Evolutionary conservation across 2,329 filamentous ascomycete genomes (phyloP).

Genomic region (Lecanicillium sp.): DNA sequence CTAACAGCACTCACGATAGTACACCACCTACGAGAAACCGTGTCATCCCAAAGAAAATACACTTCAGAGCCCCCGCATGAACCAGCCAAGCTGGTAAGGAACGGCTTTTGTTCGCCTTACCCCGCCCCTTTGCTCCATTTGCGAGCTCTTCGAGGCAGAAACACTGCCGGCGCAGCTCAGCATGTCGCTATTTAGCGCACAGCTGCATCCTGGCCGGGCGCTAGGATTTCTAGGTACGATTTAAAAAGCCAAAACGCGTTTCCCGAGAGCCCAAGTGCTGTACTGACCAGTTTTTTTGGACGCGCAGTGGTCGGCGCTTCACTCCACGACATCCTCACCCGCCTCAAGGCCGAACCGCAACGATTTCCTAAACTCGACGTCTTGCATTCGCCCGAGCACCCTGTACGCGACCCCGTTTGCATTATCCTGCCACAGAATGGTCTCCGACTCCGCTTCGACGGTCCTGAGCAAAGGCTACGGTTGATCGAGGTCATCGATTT

Average conservation of each 20-base stretch:
- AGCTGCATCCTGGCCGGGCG: constrained; percentile 59
- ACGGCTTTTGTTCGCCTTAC: neutral
- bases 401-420: constrained; percentile 67
- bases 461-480: constrained; percentile 81
- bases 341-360: constrained; percentile 80
- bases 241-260: neutral
- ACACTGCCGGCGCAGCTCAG: constrained; percentile 5
- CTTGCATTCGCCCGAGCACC: constrained; percentile 66
- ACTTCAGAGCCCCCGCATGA: too few relatives aligned
- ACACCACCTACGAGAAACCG: too few relatives aligned
- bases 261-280: neutral
- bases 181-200: constrained; percentile 48
- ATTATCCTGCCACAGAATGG: constrained; percentile 78
- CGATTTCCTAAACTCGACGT: constrained; percentile 78
- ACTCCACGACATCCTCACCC: constrained; percentile 80
- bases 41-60: too few relatives aligned
- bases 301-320: constrained; percentile 74
- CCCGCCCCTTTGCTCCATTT: neutral
- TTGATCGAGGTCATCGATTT: constrained; percentile 91
- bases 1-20: too few relatives aligned
- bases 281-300: neutral
- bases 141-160: too few relatives aligned
- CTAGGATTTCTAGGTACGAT: constrained; percentile 50
- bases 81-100: too few relatives aligned
- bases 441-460: constrained; percentile 85